Percentiles rank a stretch among this genome's conserved stretches.
Evolutionary conservation across 257 asterid species (phyloP).

Genomic region (Coffea eugenioides): DNA sequence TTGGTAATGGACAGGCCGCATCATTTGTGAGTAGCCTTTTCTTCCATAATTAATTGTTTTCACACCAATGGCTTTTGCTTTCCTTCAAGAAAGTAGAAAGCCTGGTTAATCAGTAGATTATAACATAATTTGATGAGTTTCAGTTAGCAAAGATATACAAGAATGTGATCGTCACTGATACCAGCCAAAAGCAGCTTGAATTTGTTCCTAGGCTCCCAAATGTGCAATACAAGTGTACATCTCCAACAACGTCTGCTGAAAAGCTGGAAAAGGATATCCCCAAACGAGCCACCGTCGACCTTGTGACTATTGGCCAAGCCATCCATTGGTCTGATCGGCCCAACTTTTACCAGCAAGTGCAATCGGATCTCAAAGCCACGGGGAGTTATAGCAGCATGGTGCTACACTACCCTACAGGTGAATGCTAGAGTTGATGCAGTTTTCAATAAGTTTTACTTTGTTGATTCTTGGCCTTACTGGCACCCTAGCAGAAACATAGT

Average conservation of each 20-base stretch:
- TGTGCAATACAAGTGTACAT: conserved; percentile 49
- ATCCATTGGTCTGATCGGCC: conserved; percentile 69
- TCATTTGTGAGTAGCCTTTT: no score
- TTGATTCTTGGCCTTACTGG: conserved; percentile 39
- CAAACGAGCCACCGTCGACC: conserved; percentile 38
- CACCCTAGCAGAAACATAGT: conserved; percentile 24
- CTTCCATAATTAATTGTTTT: no score
- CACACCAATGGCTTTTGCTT: no score
- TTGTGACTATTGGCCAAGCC: conserved; percentile 57
- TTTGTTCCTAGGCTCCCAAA: conserved; percentile 51
- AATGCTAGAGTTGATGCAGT: not conserved
- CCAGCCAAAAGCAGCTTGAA: conserved; percentile 62
- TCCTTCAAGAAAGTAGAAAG: no score
- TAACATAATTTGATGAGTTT: no score
- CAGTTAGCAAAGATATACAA: conserved; percentile 59
- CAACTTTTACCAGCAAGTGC: conserved; percentile 30
- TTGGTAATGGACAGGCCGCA: no score
- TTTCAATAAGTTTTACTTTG: conserved; percentile 28
- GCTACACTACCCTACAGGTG: not conserved
- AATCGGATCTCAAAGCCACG: no score
- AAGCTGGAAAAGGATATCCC: conserved; percentile 43
- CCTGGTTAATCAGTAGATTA: no score
- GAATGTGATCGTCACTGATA: conserved; percentile 59
- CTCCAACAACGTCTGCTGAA: conserved; percentile 42
- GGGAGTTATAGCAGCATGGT: not conserved